phyloP scores from a whole-genome alignment of 2,329 filamentous ascomycete genomes.

The Camptophora hylomeconis region DNA sequence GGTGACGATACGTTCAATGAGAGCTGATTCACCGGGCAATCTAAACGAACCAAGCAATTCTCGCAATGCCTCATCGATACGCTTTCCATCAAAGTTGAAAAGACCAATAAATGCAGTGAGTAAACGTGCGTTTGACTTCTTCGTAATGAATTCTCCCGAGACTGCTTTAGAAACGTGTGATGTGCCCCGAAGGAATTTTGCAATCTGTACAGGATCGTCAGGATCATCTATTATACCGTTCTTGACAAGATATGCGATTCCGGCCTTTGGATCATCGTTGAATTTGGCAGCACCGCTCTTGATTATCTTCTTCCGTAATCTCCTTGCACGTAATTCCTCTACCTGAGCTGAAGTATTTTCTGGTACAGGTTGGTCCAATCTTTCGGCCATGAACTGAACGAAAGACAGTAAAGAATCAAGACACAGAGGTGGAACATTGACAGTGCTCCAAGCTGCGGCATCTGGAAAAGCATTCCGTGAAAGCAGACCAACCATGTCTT shows the following conservation, averaged over 20 bases:
- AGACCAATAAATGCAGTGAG: slow-evolving; percentile 69
- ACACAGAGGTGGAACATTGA: slow-evolving; percentile 89
- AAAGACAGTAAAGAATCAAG: slow-evolving; percentile 83
- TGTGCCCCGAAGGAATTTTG: slow-evolving; percentile 78
- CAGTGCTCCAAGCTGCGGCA: slow-evolving; percentile 97
- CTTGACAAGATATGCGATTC: slow-evolving; percentile 71
- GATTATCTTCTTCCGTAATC: slow-evolving; percentile 73
- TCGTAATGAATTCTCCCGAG: slow-evolving; percentile 85
- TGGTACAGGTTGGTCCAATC: slow-evolving; percentile 56
- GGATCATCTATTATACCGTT: slow-evolving; percentile 73
- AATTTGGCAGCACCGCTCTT: slow-evolving; percentile 81
- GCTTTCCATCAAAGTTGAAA: slow-evolving; percentile 80
- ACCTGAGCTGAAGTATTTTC: slow-evolving; percentile 51
- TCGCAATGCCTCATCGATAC: slow-evolving; percentile 80
- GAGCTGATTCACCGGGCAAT: slow-evolving; percentile 77
- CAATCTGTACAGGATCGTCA: slow-evolving; percentile 62
- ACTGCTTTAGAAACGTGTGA: slow-evolving; percentile 79
- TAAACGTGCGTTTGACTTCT: slow-evolving; percentile 74
- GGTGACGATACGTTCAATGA: slow-evolving; percentile 87
- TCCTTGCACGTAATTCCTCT: slow-evolving; percentile 52
- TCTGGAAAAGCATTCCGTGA: slow-evolving; percentile 93
- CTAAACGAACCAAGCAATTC: slow-evolving; percentile 84
- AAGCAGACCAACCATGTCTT: slow-evolving; percentile 86
- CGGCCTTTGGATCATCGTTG: slow-evolving; percentile 85
- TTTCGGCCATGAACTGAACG: slow-evolving; percentile 80